Evolutionary conservation across 352 stramenopile species (phyloP).

Genomic region (Aphanomyces astaci): DNA sequence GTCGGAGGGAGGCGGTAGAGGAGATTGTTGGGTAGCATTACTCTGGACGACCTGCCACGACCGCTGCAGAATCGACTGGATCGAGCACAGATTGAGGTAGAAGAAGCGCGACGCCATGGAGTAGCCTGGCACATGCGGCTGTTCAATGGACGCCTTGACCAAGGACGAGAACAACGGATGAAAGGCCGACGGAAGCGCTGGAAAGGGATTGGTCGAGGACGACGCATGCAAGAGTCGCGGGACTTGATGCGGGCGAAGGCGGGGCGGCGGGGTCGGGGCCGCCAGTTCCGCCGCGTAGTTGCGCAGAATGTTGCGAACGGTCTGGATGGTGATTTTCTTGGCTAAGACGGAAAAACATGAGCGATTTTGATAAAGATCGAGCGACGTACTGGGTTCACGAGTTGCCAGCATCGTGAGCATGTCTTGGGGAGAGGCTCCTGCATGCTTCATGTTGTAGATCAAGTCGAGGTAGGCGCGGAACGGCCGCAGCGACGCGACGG

Average conservation of each 20-base stretch:
- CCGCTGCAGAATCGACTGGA: slow-evolving; percentile 13
- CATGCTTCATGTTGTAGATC: slow-evolving; percentile 16
- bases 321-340: slow-evolving; percentile 20
- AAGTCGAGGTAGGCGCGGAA: slow-evolving; percentile 1
- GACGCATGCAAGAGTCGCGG: not conserved
- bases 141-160: slow-evolving; percentile 1
- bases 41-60: slow-evolving; percentile 6
- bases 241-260: not conserved
- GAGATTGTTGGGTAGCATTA: not conserved
- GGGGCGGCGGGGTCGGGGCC: not conserved
- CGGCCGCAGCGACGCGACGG: not conserved
- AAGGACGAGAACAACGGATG: slow-evolving; percentile 13
- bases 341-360: not conserved
- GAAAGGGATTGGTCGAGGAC: not conserved
- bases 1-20: not conserved
- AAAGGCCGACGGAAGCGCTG: slow-evolving; percentile 5
- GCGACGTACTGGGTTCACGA: slow-evolving; percentile 11
- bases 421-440: slow-evolving; percentile 10
- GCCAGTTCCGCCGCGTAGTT: slow-evolving; percentile 17
- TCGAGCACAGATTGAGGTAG: slow-evolving; percentile 17
- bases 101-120: slow-evolving; percentile 6
- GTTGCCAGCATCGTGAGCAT: slow-evolving; percentile 5
- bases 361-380: not conserved
- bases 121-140: not conserved
- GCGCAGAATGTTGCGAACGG: slow-evolving; percentile 19